Evolutionary conservation across 208 protist genomes (phyloP), one percentile per base, ranked within the genome.

Genomic region (Novymonas esmeraldas): DNA sequence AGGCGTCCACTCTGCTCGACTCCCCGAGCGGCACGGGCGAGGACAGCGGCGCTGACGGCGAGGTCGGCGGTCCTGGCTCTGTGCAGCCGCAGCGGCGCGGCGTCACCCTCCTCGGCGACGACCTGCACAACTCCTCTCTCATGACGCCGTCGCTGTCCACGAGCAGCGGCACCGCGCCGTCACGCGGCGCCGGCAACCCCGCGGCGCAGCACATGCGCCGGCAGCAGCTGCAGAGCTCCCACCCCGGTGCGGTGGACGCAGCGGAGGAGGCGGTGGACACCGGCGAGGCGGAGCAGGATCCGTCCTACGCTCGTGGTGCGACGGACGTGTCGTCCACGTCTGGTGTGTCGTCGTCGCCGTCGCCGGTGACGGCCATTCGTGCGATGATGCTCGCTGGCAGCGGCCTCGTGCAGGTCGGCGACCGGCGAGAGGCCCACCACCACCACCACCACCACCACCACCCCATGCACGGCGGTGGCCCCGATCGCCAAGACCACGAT

Each of bases 221-320:
- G 26, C 38, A 11, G 24, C 22, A 44, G 10, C 67, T 38, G 39
- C n/a, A 49, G 13, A 39, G 24, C 13, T 20, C 22, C 24, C 20
- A 22, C 28, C 9, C 10, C 5, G 28, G 29, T 16, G 38, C 18
- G 18, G 56, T 44, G 22, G 18, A 6, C 34, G 38, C 38, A 18
- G 44, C 13, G 7, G 34, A 49, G 10, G 34, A 29, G n/a, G n/a
- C 18, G 14, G 45, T 6, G 6, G 52, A 29, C 13, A 44, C 14
- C n/a, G 41, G 51, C 28, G 68, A 64, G 14, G 59, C 29, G 11
- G 59, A 67, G 18, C 48, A 67, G 41, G 55, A 64, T 41, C 70
- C 70, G 1, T 76, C 70, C 22, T 76, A 76, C 70, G 63, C 70
- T 20, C 70, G 61, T 22, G 70, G 70, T 10, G 63, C 64, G 14